These are phyloP conservation scores for Avena atlantica DNA, from an alignment of 176 grass and related monocot species.

Conservation along the genomic window DNA sequence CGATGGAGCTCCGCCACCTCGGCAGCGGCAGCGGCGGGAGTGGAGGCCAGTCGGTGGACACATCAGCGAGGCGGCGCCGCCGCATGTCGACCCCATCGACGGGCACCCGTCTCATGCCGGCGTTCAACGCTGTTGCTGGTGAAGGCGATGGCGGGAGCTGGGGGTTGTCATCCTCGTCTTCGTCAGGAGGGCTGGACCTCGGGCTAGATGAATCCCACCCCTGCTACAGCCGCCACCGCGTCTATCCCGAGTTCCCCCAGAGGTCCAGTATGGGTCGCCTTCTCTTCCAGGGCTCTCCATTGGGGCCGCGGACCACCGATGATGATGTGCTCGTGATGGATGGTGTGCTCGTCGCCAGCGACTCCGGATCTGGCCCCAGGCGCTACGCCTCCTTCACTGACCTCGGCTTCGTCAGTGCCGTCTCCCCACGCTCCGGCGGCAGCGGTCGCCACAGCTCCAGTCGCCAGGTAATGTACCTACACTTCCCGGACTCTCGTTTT, in stretches of 20 bases:
- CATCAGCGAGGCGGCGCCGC: conserved; percentile 4
- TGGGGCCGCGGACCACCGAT: conserved; percentile 24
- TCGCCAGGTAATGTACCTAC: conserved; percentile 36
- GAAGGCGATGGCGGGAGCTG: neutral
- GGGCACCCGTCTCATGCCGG: conserved; percentile 27
- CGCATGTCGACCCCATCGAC: neutral
- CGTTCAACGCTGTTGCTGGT: conserved; percentile 7
- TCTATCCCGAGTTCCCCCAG: neutral
- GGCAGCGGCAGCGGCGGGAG: neutral
- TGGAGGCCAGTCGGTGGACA: conserved; percentile 4
- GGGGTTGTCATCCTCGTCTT: neutral
- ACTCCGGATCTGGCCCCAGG: neutral
- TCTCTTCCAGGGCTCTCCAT: conserved; percentile 10
- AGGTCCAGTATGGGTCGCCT: neutral
- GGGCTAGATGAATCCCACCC: neutral
- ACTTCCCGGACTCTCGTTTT: neutral
- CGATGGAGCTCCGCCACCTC: conserved; percentile 20
- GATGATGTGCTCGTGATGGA: conserved; percentile 58
- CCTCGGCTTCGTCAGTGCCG: neutral
- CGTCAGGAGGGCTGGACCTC: neutral
- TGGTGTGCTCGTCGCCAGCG: conserved; percentile 49
- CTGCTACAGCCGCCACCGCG: neutral
- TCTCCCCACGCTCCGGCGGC: neutral
- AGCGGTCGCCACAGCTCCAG: neutral
- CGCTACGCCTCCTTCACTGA: neutral